A percentile compares a stretch with the other conserved stretches of the same genome.
Evolutionary conservation across 768 basidiomycete genomes (phyloP).

Genomic region (Mycena pura): DNA sequence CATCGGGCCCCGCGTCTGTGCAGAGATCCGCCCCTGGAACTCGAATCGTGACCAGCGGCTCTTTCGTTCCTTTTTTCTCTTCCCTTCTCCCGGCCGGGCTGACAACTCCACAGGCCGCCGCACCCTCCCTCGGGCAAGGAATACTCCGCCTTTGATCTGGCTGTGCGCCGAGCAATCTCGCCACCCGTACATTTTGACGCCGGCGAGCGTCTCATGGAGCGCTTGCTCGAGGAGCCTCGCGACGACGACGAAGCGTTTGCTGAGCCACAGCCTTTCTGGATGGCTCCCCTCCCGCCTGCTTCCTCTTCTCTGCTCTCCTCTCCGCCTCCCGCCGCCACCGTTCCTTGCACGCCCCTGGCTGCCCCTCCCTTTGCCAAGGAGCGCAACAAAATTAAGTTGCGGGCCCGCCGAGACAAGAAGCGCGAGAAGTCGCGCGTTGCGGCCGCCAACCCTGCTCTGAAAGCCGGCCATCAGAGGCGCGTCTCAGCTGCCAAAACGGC

Average conservation of each 20-base stretch:
- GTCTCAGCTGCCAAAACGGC: too few species aligned
- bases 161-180: background rate
- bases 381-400: background rate
- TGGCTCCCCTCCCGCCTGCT: background rate
- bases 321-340: background rate
- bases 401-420: background rate
- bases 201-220: background rate
- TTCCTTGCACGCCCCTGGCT: background rate
- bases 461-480: too few species aligned
- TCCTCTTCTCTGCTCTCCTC: background rate
- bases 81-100: too few species aligned
- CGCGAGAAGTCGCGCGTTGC: background rate
- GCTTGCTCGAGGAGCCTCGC: background rate
- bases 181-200: background rate
- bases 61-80: too few species aligned
- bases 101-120: too few species aligned
- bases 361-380: background rate
- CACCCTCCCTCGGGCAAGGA: background rate
- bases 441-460: background rate
- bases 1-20: background rate
- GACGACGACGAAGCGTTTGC: background rate
- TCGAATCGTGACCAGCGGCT: too few species aligned
- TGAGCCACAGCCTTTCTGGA: background rate
- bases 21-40: background rate
- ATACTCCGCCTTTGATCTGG: conserved; percentile 2